Base-by-base conservation (phyloP, 176 grass and related monocot species). In the Aegilops longissima region DNA sequence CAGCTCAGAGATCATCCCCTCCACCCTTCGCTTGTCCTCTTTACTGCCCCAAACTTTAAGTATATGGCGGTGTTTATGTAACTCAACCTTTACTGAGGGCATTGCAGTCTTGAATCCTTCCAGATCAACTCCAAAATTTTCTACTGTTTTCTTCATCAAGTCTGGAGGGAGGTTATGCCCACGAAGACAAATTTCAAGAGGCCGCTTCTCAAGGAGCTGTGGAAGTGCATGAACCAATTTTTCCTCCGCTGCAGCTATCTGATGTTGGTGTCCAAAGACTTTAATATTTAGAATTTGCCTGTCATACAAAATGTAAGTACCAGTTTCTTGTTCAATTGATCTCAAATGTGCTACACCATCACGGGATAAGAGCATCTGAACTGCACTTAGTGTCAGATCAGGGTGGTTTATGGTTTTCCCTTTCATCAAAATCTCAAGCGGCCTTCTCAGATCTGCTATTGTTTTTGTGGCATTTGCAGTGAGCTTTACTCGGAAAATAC, bases 401-500 rank as follows among this genome's bases (percentile, higher is more conserved):
- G 91, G 88, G 63, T 95, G 93, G 58, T 49, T 91, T 84, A 98
- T 76, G n/a, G 82, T 94, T 80, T 95, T 98, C 56, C 96, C 96
- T 85, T 95, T 92, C 86, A 92, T 88, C 76, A 98, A 86, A 87
- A 83, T 72, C 76, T 95, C 93, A 70, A 98, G 84, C 64, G 90
- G 86, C 58, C 87, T 87, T 82, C 96, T 84, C 82, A 98, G 65
- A 91, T 98, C 96, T 86, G 93, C 90, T 80, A 98, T 94, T 47
- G 86, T 95, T 92, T 95, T 98, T 61, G 96, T 94, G 72, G 86
- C 93, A 70, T 95, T 95, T 70, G 92, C 93, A 35, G 86, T 87
- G 64, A 98, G 72, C 51, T 83, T 93, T 78, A 98, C 31, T 33
- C 90, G 78, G 73, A 79, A 92, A 74, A 61, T 83, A 42, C 92